Evolutionary conservation across 2,329 filamentous ascomycete species (phyloP).

Genomic region (Biscogniauxia marginata): DNA sequence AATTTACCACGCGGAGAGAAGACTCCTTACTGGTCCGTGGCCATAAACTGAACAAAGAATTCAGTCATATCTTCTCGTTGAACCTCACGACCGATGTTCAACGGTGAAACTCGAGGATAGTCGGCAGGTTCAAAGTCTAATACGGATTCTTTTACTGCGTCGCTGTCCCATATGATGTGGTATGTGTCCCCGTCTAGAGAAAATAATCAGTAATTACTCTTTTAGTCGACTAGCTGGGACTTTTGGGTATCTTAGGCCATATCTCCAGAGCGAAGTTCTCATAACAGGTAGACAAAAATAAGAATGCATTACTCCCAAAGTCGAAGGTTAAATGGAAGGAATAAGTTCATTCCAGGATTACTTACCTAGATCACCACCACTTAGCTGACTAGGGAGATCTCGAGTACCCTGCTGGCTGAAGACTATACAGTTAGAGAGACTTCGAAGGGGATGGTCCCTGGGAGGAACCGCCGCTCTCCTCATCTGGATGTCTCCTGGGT

Average conservation of each 20-base stretch:
- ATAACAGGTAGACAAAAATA: background rate
- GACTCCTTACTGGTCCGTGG: slow-evolving; percentile 31
- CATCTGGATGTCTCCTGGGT: slow-evolving; percentile 76
- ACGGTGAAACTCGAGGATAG: slow-evolving; percentile 59
- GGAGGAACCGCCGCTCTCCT: slow-evolving; percentile 63
- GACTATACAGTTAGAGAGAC: slow-evolving; percentile 70
- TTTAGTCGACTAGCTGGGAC: background rate
- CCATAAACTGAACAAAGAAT: slow-evolving; percentile 66
- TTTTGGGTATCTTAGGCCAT: background rate
- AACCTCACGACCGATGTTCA: slow-evolving; percentile 62
- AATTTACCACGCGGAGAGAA: no score
- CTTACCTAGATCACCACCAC: slow-evolving; percentile 71
- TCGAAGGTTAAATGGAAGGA: background rate
- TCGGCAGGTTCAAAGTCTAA: slow-evolving; percentile 59
- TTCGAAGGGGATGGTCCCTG: slow-evolving; percentile 54
- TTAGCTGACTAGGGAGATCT: slow-evolving; percentile 75
- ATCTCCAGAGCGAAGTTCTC: background rate
- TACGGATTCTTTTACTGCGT: slow-evolving; percentile 41
- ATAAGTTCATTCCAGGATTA: slow-evolving; percentile 1
- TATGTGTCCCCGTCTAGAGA: slow-evolving; percentile 70
- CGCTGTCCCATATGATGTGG: slow-evolving; percentile 71
- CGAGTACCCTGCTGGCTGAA: slow-evolving; percentile 71
- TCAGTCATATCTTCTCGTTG: slow-evolving; percentile 65
- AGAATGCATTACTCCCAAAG: background rate
- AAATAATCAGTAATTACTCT: background rate